Evolutionary conservation across 768 basidiomycete species (phyloP), one percentile per base, ranked within the genome.

Genomic region (Kwoniella sp.): DNA sequence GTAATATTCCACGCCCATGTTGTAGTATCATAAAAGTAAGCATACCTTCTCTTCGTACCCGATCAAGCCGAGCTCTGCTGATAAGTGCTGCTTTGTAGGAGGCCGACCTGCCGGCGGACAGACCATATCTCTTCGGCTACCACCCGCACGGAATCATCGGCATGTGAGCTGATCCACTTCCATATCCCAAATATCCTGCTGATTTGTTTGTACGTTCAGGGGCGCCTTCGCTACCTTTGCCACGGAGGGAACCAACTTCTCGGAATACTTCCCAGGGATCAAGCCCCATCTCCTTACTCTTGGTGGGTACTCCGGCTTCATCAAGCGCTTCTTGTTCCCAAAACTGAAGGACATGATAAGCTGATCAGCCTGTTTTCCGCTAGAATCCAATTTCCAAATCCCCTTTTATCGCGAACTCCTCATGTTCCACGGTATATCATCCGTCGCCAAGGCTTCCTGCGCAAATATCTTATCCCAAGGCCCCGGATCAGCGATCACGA

Each of bases 141-240:
- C 96, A 99, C 80, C 96, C 96, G 19, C 96, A 99, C 80, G 96
- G 94, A 88, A 97, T 99, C 69, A 97, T 99, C 78, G 94, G 95
- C 72, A 97, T 96, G 93, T 95, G 83, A 74, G 89, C 81, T 5
- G 5, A 6, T 33, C 13, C 33, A 33, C 33, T 6, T 5, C 13
- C 33, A 33, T 33, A 33, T 33, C 33, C 6, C 10, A n/a, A 29
- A 44, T 12, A 21, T 13, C 51, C 0, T 13, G 27, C 48, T 68
- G 33, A 60, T 55, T 44, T 15, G 52, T 24, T 1, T 55, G 12
- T 46, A 65, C 21, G 51, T 47, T 1, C 58, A 94, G 92, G 90
- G 93, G 93, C 46, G 91, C 93, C 3, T 83, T 96, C 46, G 90
- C 90, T 10, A 97, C 92, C n/a, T 98, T 99, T 70, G 95, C 88